Base-by-base conservation (phyloP, 768 basidiomycete species). In the Boletus rubroflammeus region DNA sequence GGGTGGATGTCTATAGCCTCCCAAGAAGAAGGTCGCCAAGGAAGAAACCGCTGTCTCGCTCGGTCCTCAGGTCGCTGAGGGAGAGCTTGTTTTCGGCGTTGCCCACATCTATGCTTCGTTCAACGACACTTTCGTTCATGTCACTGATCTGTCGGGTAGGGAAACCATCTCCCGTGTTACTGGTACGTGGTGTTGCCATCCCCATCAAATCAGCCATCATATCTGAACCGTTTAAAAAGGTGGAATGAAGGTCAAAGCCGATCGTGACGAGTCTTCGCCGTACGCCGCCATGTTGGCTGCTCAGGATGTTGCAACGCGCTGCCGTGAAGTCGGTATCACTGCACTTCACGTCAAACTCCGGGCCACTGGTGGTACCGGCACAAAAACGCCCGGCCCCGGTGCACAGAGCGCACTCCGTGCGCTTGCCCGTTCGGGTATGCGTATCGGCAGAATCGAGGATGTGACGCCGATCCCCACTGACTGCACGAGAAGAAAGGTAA, bases 241-340 rank as follows among this genome's bases (percentile, higher is more conserved):
- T 73, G 97, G 97, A 57, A 98, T 98, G 97, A 98, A 98, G 81
- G 97, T 99, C 77, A 99, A 98, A 81, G 97, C 96, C 13, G 97
- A 99, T 76, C 90, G 97, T 76, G 97, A 99, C 78, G 97, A 99
- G 78, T 98, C 94, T 39, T 98, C 95, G 23, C 92, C 91, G 17
- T 92, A 97, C 70, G 93, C 94, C 48, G 93, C 95, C 72, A 96
- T 97, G 95, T 80, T 98, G 73, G 96, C 96, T 51, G 94, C 96
- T 40, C 96, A 98, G 79, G 96, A 98, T 65, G 93, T 94, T 62
- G 96, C 96, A 55, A 73, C 80, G 49, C 92, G 95, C 63, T 99
- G 97, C 88, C 90, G 91, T 71, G 97, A 98, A 78, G 92, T 98
- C 64, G 97, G 97, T 53, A 89, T 99, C 76, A 98, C 92, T 61